phyloP scores from a whole-genome alignment of 495 filamentous ascomycete genomes.

The Xylaria acuta region DNA sequence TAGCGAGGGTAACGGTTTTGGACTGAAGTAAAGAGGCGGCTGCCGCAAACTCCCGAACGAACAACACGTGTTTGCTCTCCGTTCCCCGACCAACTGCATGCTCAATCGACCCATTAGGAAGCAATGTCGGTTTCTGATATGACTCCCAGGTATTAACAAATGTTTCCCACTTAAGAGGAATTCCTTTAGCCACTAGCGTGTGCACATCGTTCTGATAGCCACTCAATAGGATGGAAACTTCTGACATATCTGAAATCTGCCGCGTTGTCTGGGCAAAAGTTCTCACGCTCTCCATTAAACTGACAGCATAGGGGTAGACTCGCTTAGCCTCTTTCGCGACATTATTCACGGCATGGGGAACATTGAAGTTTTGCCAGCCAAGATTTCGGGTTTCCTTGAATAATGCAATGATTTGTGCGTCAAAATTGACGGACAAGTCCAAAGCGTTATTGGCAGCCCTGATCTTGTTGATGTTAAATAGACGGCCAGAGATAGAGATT shows the following conservation, averaged over 20 bases:
- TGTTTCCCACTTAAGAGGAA: slow-evolving; percentile 93
- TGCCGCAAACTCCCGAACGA: slow-evolving; percentile 88
- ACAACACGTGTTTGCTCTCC: slow-evolving; percentile 94
- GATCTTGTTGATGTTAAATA: slow-evolving; percentile 89
- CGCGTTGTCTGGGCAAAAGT: slow-evolving; percentile 87
- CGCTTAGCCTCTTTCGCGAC: slow-evolving; percentile 96
- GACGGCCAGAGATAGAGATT: slow-evolving; percentile 85
- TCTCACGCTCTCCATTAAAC: slow-evolving; percentile 95
- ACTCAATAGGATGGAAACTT: slow-evolving; percentile 83
- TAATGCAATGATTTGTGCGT: slow-evolving; percentile 92
- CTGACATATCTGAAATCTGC: slow-evolving; percentile 79
- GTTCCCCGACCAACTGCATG: slow-evolving; percentile 61
- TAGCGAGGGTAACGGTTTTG: slow-evolving; percentile 78
- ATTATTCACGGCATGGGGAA: slow-evolving; percentile 92
- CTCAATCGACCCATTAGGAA: slow-evolving; percentile 67
- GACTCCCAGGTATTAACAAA: slow-evolving; percentile 96
- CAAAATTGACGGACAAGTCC: slow-evolving; percentile 93
- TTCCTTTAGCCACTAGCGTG: slow-evolving; percentile 77
- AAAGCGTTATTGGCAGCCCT: slow-evolving; percentile 83
- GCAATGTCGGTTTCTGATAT: slow-evolving; percentile 70
- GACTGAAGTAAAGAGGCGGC: slow-evolving; percentile 83
- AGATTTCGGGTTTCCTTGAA: slow-evolving; percentile 99
- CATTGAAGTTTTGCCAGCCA: slow-evolving; percentile 87
- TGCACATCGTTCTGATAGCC: slow-evolving; percentile 92
- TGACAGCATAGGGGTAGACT: slow-evolving; percentile 96